Percentiles rank a stretch among this genome's conserved stretches.
phyloP scores from a whole-genome alignment of 805 yeast species.

The Saccharomycopsis amapae region DNA sequence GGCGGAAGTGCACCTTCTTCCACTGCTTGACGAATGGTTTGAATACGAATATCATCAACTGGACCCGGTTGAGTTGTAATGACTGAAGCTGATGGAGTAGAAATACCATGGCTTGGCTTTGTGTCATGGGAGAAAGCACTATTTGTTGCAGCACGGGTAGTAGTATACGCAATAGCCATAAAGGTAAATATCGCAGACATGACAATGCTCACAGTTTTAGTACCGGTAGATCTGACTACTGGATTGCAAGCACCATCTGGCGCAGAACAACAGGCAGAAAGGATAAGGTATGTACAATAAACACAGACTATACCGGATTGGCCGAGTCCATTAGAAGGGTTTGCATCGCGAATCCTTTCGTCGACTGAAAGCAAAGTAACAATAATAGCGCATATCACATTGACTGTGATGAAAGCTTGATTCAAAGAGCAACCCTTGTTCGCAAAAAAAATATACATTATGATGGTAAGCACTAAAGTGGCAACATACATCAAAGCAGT shows the following conservation, averaged over 20 bases:
- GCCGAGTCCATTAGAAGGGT: slow-evolving; percentile 93
- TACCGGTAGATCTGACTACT: slow-evolving; percentile 77
- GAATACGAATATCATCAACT: slow-evolving; percentile 70
- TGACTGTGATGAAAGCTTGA: slow-evolving; percentile 76
- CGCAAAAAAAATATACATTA: slow-evolving; percentile 82
- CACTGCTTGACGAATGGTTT: slow-evolving; percentile 92
- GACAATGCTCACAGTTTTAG: slow-evolving; percentile 81
- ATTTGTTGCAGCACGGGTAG: slow-evolving; percentile 91
- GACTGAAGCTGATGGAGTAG: slow-evolving; percentile 33
- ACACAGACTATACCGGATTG: slow-evolving; percentile 94
- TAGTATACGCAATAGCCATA: slow-evolving; percentile 92
- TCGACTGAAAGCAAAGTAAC: slow-evolving; percentile 68
- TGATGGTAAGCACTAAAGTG: slow-evolving; percentile 59
- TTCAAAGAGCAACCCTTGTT: slow-evolving; percentile 80
- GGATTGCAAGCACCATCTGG: slow-evolving; percentile 98
- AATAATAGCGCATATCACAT: slow-evolving; percentile 55
- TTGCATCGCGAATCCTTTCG: slow-evolving; percentile 81
- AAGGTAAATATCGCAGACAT: slow-evolving; percentile 92
- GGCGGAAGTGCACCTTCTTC: slow-evolving; percentile 92
- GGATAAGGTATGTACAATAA: slow-evolving; percentile 83
- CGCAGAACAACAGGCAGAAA: slow-evolving; percentile 91
- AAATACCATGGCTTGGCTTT: slow-evolving; percentile 27
- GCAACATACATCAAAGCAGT: slow-evolving; percentile 79
- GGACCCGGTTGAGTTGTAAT: slow-evolving; percentile 44
- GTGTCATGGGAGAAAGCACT: slow-evolving; percentile 48